A percentile compares a stretch with the other conserved stretches of the same genome.
phyloP scores from a whole-genome alignment of 148 eudicot genomes.

The Arbutus unedo region DNA sequence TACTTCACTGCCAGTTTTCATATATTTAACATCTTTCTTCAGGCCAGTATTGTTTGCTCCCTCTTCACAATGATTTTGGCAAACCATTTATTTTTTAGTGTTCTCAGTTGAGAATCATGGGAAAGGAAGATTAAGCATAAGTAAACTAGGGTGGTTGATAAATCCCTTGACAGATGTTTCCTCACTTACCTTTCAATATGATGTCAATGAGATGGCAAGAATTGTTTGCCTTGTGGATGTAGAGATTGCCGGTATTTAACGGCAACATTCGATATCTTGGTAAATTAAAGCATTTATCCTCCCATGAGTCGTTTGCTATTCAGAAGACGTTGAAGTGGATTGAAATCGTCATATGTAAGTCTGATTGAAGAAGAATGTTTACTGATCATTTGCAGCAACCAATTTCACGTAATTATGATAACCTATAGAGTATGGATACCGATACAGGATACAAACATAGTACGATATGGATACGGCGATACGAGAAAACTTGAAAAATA shows the following conservation, averaged over 20 bases:
- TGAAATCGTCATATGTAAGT: background rate
- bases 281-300: background rate
- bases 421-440: too few species aligned
- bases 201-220: background rate
- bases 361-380: background rate
- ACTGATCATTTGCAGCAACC: background rate
- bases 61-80: background rate
- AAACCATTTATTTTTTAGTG: background rate
- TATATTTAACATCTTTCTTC: background rate
- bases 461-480: too few species aligned
- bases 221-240: background rate
- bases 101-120: background rate
- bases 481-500: too few species aligned
- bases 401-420: too few species aligned
- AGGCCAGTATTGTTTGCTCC: background rate
- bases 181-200: background rate
- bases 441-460: too few species aligned
- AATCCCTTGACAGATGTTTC: background rate
- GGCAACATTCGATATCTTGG: background rate
- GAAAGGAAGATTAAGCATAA: slow-evolving; percentile 2
- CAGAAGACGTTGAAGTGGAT: background rate
- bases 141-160: background rate
- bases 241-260: background rate
- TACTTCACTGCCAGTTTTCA: background rate
- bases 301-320: background rate